Evolutionary conservation across 495 filamentous ascomycete genomes (phyloP).

Genomic region (Antarctomyces pellizariae): DNA sequence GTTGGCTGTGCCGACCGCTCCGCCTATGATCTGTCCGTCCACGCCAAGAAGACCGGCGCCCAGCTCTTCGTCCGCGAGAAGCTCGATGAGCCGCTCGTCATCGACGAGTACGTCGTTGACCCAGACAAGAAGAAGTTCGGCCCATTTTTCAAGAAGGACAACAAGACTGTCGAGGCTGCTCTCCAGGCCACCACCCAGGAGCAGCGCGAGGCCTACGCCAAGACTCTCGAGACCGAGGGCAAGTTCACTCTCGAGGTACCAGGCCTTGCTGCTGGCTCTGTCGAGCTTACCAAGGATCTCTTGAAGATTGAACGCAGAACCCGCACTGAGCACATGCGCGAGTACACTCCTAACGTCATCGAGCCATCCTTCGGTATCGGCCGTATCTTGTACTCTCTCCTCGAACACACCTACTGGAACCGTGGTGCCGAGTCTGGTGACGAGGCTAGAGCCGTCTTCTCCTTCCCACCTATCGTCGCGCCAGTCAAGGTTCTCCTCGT

Average conservation of each 20-base stretch:
- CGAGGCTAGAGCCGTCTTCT: slow-evolving; percentile 46
- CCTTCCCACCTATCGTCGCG: slow-evolving; percentile 47
- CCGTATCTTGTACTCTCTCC: slow-evolving; percentile 37
- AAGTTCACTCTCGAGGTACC: slow-evolving; percentile 31
- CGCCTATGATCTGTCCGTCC: slow-evolving; percentile 42
- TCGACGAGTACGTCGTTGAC: slow-evolving; percentile 36
- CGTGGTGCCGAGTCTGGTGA: slow-evolving; percentile 39
- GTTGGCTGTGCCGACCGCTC: slow-evolving; percentile 46
- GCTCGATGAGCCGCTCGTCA: slow-evolving; percentile 26
- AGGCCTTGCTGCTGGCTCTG: slow-evolving; percentile 28
- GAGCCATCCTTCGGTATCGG: slow-evolving; percentile 54
- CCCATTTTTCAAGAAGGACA: slow-evolving; percentile 39
- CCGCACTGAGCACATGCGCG: slow-evolving; percentile 26
- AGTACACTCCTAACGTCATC: slow-evolving; percentile 46
- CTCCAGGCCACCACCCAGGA: slow-evolving; percentile 30
- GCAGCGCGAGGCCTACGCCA: slow-evolving; percentile 27
- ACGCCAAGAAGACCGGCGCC: slow-evolving; percentile 35
- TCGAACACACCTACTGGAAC: slow-evolving; percentile 44
- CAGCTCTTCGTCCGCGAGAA: slow-evolving; percentile 34
- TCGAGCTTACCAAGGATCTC: slow-evolving; percentile 32
- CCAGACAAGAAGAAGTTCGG: slow-evolving; percentile 43
- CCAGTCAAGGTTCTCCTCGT: slow-evolving; percentile 60
- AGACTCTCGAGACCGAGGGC: slow-evolving; percentile 23
- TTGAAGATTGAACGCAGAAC: slow-evolving; percentile 31
- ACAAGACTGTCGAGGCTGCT: slow-evolving; percentile 31